Evolutionary conservation across 345 rosid species (phyloP), one percentile per base, ranked within the genome.

Genomic region (Citrus medica): DNA sequence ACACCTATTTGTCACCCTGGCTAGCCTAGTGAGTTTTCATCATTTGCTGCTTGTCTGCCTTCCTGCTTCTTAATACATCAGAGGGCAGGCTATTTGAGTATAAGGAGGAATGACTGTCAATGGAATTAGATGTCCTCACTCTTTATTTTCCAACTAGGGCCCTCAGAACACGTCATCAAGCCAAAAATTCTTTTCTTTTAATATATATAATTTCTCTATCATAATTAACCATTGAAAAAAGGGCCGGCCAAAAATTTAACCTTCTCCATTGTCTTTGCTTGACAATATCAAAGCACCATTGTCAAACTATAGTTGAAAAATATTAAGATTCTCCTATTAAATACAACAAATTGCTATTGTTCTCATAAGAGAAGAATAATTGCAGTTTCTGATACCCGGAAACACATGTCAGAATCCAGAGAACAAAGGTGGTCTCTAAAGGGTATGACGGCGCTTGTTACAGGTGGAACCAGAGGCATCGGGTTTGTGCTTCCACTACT

Each of bases 381-480:
- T 1, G 58, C 25, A 65, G 42, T 17, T 19, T 0, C 40, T 0
- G 0, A 8, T 33, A 3, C 1, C 22, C 22, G 4, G 10, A 25
- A 0, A 73, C 28, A 25, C 51, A 74, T 74, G 78, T 42, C 69
- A 21, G 78, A 63, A 46, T 1, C n/a, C 64, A 33, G 56, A 70
- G 51, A 64, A 7, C 25, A 37, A 28, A 79, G 75, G 67, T 83
- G 85, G 85, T 76, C 85, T 35, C 82, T 83, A 12, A 27, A 72
- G 25, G 80, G 85, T 1, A 59, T 60, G 67, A 79, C 85, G 4
- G 82, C 82, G 1, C 78, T 83, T 8, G 85, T 83, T 24, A 83
- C 85, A 0, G 85, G 80, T 5, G 85, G 85, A 63, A 80, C 85
- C 38, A 61, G 67, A 37, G 84, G 84, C 67, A 82, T 82, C 10